Evolutionary conservation across 2,329 filamentous ascomycete species (phyloP), one percentile per base, ranked within the genome.

Genomic region (Apiospora malaysiana): DNA sequence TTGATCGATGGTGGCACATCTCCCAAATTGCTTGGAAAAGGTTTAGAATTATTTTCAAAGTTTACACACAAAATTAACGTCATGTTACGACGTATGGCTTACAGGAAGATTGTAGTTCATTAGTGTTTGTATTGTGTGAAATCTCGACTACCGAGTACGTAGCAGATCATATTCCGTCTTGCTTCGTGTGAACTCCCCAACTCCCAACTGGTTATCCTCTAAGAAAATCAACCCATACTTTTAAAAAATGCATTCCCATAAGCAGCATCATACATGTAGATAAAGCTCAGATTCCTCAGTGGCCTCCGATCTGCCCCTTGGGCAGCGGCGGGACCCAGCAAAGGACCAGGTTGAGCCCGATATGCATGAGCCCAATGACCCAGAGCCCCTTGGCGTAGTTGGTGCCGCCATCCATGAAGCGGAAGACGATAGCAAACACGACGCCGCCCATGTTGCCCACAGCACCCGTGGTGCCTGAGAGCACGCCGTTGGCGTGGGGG

Each of bases 391-490:
- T 90, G 14, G 85, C 89, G 77, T 94, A 97, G 77, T 92, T 82
- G 1, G 83, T 88, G 6, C 89, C 90, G 67, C 88, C 85, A 70
- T 82, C 82, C 80, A 85, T 83, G 81, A 95, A 96, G 68, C 94
- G 86, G 85, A 95, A 97, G 78, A 94, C 89, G 78, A 97, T 89
- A 25, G 94, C 92, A 77, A 96, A 97, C 67, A 97, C 81, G 68
- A 97, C 90, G 16, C 95, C 95, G 4, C 95, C 95, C 12, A 97
- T 81, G 77, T 97, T 98, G 0, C 95, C 94, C 10, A 88, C 86
- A 0, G 92, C 94, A 12, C 95, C 95, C 0, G 94, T 92, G 46
- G 93, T 84, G 16, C 94, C 94, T 0, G 92, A 93, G 8, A 97
- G 87, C 70, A 88, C 79, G 18, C 94, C 94, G 80, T 97, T 97